A percentile compares a stretch with the other conserved stretches of the same genome.
These are phyloP conservation scores for Colletotrichum sp. DNA, from an alignment of 2,329 filamentous ascomycete genomes.

Conservation along the genomic window DNA sequence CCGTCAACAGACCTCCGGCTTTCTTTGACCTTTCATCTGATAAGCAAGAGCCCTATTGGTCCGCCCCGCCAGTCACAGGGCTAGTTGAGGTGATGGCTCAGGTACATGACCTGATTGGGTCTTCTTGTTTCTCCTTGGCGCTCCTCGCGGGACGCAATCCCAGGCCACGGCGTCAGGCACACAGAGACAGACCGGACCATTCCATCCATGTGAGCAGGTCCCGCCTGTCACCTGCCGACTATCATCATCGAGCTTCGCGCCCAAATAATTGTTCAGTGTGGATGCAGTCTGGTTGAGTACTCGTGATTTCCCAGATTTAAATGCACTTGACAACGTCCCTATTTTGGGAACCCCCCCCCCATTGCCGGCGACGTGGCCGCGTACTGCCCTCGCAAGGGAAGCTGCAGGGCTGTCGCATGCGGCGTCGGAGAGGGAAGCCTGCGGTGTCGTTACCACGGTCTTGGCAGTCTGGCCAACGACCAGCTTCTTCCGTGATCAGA, in stretches of 20 bases:
- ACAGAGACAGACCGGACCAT: neutral
- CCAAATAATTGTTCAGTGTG: neutral
- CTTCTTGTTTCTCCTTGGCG: neutral
- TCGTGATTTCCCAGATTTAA: neutral
- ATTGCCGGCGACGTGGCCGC: neutral
- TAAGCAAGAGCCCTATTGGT: neutral
- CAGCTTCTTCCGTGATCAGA: neutral
- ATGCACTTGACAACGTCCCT: neutral
- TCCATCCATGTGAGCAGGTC: neutral
- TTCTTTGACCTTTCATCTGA: neutral
- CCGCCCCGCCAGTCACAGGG: neutral
- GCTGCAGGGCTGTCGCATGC: neutral
- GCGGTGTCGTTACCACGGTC: neutral
- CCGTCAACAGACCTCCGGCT: neutral
- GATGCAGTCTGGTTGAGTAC: neutral
- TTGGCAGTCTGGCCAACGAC: neutral
- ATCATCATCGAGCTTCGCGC: neutral
- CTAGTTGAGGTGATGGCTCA: neutral
- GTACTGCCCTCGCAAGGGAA: neutral
- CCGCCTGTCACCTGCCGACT: neutral
- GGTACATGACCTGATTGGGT: constrained; percentile 2
- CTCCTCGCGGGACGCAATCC: neutral
- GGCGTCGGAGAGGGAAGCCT: neutral
- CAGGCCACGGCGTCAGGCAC: neutral
- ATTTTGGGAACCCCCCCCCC: neutral